Evolutionary conservation across 495 filamentous ascomycete species (phyloP), one percentile per base, ranked within the genome.

Genomic region (Extremus antarcticus): DNA sequence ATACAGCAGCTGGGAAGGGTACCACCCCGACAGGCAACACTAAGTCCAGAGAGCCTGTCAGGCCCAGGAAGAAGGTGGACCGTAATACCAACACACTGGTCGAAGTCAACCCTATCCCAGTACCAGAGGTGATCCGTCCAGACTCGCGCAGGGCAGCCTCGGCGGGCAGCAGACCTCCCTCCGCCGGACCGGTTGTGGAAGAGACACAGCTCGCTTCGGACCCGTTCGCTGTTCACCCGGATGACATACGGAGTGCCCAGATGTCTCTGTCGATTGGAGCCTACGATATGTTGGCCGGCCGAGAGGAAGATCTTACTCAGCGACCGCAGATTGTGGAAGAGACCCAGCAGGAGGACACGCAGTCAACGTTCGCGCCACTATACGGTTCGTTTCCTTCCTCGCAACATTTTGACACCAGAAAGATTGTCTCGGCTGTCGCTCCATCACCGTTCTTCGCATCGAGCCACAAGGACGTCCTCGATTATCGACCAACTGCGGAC

Each of bases 61-160:
- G 47, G n/a, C 56, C 50, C 8, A 51, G 57, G 25, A 65, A 55
- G 57, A 66, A 65, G 54, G 64, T 57, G 8, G 59, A 62, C 46
- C 60, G 66, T 19, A 43, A 50, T 20, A 23, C 56, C 45, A 53
- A 53, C 17, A 35, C 54, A 0, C 25, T 54, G 1, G 19, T 52
- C 15, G 52, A 55, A 24, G 22, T n/a, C 16, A 46, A 20, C 1
- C 57, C 52, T n/a, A 39, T 55, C 4, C 51, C 48, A 16, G 52
- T 29, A n/a, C 51, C 47, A 16, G 41, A 29, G 52, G 24, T 20
- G 1, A 24, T 58, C 13, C 56, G 56, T 24, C 50, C 51, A 4
- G 17, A 40, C 2, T 51, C 51, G 2, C 13, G 13, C 16, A 35
- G 25, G 9, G 25, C 20, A 22, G 13, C n/a, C 8, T 7, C 46